phyloP scores from a whole-genome alignment of 2,329 filamentous ascomycete species.

The Thielaviopsis populi region DNA sequence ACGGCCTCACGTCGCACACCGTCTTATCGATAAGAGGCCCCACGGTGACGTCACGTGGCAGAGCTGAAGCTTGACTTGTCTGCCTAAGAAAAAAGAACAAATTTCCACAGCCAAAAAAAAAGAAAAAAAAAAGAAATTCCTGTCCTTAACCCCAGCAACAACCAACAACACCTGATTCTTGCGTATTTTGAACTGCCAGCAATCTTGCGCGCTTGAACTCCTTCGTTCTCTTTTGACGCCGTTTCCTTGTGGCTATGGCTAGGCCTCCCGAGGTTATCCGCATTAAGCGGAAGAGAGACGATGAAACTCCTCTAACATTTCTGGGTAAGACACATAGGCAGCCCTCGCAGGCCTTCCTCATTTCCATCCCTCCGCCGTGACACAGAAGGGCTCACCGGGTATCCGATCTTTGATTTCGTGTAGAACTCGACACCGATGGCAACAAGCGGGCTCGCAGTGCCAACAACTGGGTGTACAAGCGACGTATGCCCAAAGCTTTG shows the following conservation, averaged over 20 bases:
- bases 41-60: slow-evolving; percentile 7
- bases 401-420: not conserved
- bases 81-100: not conserved
- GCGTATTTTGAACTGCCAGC: not conserved
- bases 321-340: slow-evolving; percentile 30
- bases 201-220: not conserved
- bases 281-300: slow-evolving; percentile 45
- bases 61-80: not conserved
- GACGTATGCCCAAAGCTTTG: slow-evolving; percentile 27
- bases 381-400: not conserved
- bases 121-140: not conserved
- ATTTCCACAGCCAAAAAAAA: not conserved
- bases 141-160: not conserved
- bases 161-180: not conserved
- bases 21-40: slow-evolving; percentile 2
- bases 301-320: slow-evolving; percentile 39
- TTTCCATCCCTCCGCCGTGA: not conserved
- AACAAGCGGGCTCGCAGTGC: slow-evolving; percentile 39
- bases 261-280: slow-evolving; percentile 43
- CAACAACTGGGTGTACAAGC: slow-evolving; percentile 41
- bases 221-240: not conserved
- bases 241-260: slow-evolving; percentile 30
- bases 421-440: slow-evolving; percentile 36
- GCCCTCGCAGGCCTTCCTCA: not conserved
- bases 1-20: not conserved